A percentile compares a stretch with the other conserved stretches of the same genome.
These are phyloP conservation scores for Ceratocystis cubensis DNA, from an alignment of 2,329 filamentous ascomycete species.

Conservation along the genomic window DNA sequence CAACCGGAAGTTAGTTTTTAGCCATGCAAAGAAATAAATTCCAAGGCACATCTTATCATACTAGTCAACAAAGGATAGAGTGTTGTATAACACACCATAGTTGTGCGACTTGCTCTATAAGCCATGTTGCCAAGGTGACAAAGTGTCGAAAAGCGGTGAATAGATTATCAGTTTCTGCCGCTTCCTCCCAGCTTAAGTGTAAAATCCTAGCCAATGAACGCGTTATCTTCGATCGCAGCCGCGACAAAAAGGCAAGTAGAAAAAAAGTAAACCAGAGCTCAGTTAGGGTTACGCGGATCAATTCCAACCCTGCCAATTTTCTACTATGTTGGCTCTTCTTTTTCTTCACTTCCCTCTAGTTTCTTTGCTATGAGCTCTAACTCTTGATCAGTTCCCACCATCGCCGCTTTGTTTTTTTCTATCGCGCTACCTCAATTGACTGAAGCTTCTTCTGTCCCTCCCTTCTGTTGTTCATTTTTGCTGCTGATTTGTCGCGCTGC, in stretches of 20 bases:
- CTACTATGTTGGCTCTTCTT: not conserved
- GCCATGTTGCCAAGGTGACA: conserved; percentile 6
- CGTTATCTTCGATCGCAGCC: not conserved
- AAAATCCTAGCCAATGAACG: not conserved
- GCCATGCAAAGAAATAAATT: too few relatives aligned
- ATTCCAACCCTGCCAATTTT: not conserved
- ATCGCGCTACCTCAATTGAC: not conserved
- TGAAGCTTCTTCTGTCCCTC: not conserved
- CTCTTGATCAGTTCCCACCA: not conserved
- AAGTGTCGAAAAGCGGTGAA: conserved; percentile 12
- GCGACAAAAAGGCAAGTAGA: not conserved
- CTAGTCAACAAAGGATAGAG: too few relatives aligned
- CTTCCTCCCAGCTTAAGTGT: conserved; percentile 15
- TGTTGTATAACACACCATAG: too few relatives aligned
- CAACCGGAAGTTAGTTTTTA: too few relatives aligned
- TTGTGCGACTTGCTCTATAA: not conserved
- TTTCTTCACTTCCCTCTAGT: not conserved
- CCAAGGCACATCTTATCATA: too few relatives aligned
- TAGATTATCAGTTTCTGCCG: conserved; percentile 8
- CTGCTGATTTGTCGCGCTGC: not conserved
- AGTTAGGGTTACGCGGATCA: not conserved
- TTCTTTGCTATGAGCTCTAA: too few relatives aligned
- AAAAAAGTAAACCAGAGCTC: not conserved
- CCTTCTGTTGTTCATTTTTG: not conserved
- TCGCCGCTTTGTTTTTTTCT: not conserved